Base-by-base conservation (phyloP, 2,329 filamentous ascomycete genomes). In the Zarea fungicola region DNA sequence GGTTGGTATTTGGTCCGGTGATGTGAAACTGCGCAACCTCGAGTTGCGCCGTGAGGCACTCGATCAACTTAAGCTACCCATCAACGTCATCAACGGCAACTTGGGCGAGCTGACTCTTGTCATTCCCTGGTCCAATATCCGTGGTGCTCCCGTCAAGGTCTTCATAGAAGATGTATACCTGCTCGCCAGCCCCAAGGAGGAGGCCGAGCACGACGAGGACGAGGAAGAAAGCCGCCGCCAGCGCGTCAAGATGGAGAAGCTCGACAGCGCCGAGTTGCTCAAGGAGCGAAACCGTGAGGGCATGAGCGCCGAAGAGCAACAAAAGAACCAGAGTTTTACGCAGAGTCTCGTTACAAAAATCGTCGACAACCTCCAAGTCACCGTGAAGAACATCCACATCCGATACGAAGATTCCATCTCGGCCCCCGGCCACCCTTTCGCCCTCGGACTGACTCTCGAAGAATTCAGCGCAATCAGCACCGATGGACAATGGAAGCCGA, bases 361-460 rank as follows among this genome's bases (percentile, higher is more conserved):
- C 62, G 89, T 97, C 62, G 93, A 99, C 75, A 99, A 99, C 62
- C 76, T 99, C 34, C 93, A 99, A 67, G 89, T 99, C 59, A 93
- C 87, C 21, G 84, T 99, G 67, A 97, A 96, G 75, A 99, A 97
- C 65, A 96, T 99, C 52, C 93, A 99, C 66, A 81, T 99, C 55
- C 88, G 93, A 59, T 99, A 99, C 68, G 93, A 99, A 69, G 93
- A 99, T 69, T 91, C 92, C 13, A 89, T 99, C 60, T 95, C 93
- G 18, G 88, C 91, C 9, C 91, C 92, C 0, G 91, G 90, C 1
- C 93, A 99, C 65, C 92, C 95, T 0, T 99, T 99, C 60, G 89
- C 93, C 5, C 79, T 95, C 6, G 93, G 95, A 42, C 65, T 99
- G 52, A 99, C 91, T 0, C 79, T 99, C 50, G 87, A 95, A 62